These are phyloP conservation scores for Ophiocordyceps robertsii DNA, from an alignment of 2,329 filamentous ascomycete species.

Conservation along the genomic window DNA sequence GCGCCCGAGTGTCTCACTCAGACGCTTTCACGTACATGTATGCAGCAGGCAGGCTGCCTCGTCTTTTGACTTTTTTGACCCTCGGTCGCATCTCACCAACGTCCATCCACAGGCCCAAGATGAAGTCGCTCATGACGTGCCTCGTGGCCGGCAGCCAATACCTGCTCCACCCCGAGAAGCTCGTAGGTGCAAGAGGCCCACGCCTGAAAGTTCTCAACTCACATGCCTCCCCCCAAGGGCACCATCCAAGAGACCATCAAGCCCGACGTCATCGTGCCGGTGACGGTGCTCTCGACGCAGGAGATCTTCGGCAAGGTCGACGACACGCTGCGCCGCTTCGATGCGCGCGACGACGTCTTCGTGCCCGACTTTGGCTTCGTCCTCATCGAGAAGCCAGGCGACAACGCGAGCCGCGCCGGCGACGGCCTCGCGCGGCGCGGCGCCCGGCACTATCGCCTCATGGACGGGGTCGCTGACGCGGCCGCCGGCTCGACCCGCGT, in stretches of 20 bases:
- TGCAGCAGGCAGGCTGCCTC: no score
- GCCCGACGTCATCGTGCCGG: slow-evolving; percentile 24
- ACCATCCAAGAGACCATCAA: slow-evolving; percentile 27
- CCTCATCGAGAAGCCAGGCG: slow-evolving; percentile 22
- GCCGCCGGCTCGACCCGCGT: neutral
- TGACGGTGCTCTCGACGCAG: slow-evolving; percentile 23
- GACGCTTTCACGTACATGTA: no score
- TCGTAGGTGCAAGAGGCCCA: slow-evolving; percentile 15
- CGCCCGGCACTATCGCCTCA: neutral
- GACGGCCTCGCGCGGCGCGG: neutral
- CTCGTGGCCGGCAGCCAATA: slow-evolving; percentile 23
- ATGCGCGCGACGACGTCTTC: slow-evolving; percentile 24
- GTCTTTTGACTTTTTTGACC: no score
- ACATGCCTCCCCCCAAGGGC: slow-evolving; percentile 13
- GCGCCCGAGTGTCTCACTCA: no score
- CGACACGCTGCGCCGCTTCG: slow-evolving; percentile 16
- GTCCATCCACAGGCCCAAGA: neutral
- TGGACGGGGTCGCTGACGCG: slow-evolving; percentile 4
- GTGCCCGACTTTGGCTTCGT: slow-evolving; percentile 22
- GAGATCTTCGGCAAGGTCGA: slow-evolving; percentile 24
- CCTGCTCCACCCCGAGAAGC: slow-evolving; percentile 23
- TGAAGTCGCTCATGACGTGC: slow-evolving; percentile 19
- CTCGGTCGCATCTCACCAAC: no score
- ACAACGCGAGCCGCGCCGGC: slow-evolving; percentile 7
- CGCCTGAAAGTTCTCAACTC: neutral